Conservation (phyloP, 2,329 filamentous ascomycete genomes). For the Fusarium annulatum region DNA sequence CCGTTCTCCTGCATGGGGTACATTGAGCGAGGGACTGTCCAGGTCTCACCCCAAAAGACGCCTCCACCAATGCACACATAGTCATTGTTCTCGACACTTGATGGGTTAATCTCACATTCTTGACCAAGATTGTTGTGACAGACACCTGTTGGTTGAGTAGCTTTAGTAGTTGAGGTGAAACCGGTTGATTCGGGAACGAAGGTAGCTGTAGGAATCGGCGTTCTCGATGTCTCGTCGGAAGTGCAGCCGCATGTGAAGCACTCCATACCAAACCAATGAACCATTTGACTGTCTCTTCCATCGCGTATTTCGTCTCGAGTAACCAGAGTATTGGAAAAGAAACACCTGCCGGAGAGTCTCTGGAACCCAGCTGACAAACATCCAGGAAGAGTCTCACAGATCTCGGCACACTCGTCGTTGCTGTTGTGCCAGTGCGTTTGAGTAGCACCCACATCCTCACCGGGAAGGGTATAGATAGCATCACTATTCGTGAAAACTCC, state of each 20-base stretch:
- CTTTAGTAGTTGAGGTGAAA: neutral
- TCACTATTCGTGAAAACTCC: neutral
- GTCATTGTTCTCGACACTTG: neutral
- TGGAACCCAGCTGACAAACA: neutral
- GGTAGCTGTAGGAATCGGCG: neutral
- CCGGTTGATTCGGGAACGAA: neutral
- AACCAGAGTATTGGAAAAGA: neutral
- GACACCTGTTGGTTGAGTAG: neutral
- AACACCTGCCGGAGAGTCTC: neutral
- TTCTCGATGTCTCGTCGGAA: neutral
- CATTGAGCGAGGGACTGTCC: conserved; percentile 3
- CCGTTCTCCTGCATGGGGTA: conserved; percentile 9
- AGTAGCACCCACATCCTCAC: neutral
- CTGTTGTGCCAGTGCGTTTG: neutral
- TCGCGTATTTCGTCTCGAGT: neutral
- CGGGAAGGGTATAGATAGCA: neutral
- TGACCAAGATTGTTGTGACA: conserved; percentile 13
- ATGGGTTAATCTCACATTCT: conserved; percentile 3
- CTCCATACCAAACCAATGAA: neutral
- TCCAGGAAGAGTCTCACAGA: neutral
- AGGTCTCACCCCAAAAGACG: neutral
- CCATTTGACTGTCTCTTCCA: neutral
- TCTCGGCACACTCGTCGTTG: neutral
- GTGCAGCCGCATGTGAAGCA: conserved; percentile 2
- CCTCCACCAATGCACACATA: conserved; percentile 4